A percentile compares a stretch with the other conserved stretches of the same genome.
phyloP scores from a whole-genome alignment of 192 early-diverging fungal genomes.

The Coemansia sp. region DNA sequence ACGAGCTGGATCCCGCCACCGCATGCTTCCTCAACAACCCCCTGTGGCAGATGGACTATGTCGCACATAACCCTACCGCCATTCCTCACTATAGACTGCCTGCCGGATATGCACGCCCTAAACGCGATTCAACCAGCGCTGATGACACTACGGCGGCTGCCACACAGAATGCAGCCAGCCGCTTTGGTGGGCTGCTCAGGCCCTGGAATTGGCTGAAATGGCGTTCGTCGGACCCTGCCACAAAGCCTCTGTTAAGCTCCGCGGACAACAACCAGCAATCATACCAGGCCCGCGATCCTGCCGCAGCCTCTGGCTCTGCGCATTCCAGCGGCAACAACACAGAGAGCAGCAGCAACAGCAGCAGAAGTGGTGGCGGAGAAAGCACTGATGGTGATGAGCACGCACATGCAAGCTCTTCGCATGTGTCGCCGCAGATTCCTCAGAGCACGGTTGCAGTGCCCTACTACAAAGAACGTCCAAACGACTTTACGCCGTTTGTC shows the following conservation, averaged over 20 bases:
- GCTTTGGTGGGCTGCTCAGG: background rate
- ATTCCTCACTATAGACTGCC: conserved; percentile 40
- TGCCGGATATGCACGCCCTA: background rate
- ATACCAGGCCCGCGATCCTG: conserved; percentile 9
- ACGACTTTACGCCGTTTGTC: conserved; percentile 47
- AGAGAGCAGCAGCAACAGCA: conserved; percentile 11
- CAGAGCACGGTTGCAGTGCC: conserved; percentile 27
- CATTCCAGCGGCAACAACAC: background rate
- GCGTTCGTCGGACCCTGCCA: background rate
- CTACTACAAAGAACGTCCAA: conserved; percentile 36
- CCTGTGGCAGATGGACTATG: conserved; percentile 48
- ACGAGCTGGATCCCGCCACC: conserved; percentile 27
- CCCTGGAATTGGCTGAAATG: conserved; percentile 4
- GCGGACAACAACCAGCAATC: conserved; percentile 1
- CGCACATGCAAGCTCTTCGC: background rate
- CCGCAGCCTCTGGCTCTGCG: background rate
- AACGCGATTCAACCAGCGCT: background rate
- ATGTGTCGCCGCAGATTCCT: background rate
- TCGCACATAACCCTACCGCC: conserved; percentile 26
- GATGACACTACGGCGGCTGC: background rate
- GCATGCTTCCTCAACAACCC: conserved; percentile 58
- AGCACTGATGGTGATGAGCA: background rate
- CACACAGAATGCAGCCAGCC: background rate
- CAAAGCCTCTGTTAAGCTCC: conserved; percentile 11
- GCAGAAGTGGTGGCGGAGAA: background rate